Base-by-base conservation (phyloP, 192 early-diverging fungal species). In the Backusella tarrabulga region DNA sequence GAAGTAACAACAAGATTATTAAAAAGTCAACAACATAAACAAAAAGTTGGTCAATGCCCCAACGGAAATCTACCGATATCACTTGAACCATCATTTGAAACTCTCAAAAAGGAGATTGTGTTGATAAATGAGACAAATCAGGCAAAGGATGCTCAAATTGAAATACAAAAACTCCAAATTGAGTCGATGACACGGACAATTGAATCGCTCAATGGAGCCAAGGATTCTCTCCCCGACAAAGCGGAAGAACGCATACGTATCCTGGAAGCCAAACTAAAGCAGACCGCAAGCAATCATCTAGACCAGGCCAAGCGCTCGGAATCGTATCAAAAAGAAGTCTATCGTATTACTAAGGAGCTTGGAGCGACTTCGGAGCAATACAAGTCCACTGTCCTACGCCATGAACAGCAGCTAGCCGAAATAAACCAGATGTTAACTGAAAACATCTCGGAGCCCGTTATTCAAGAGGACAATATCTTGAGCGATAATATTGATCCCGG, bases 331-430 rank as follows among this genome's bases (percentile, higher is more conserved):
- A 34, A 63, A 32, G 76, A 71, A 32, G 19, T 72, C 21, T 17
- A 76, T 36, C n/a, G 63, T 6, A 67, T 67, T 34, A 76, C 75
- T 23, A 23, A 52, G 26, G 75, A 76, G 34, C 17, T 76, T 11
- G 34, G 69, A n/a, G 42, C 56, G 6, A 63, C 56, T 12, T 63
- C 56, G 23, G 56, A 63, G 56, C 56, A 63, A 29, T 63, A 63
- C 23, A 63, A 63, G 26, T 63, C 56, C 11, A 63, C 56, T 63
- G 56, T 63, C 56, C 56, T 63, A 29, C 56, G 8, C 56, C 12
- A 63, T 63, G 56, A 63, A 3, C 23, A 63, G 26, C 56, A 63
- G 21, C 56, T 63, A 63, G 56, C 56, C 56, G 9, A 63, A 29
- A 63, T 63, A 12, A 29, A 63, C 26, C 56, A 63, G 11, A 8